Base-by-base conservation (phyloP, 2,329 filamentous ascomycete species). In the Alternaria conjuncta region DNA sequence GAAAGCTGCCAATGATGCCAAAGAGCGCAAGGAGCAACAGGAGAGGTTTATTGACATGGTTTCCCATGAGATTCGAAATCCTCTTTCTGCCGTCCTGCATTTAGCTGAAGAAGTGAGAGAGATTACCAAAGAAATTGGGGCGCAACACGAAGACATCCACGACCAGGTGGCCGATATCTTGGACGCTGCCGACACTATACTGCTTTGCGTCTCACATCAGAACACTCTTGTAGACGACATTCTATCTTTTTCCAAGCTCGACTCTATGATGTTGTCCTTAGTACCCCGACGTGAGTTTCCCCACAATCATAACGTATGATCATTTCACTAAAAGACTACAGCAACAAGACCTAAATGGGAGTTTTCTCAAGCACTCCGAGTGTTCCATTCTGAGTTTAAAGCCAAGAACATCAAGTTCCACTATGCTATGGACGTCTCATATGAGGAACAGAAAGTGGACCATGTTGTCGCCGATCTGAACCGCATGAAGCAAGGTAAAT, bases 41-140 rank as follows among this genome's bases (percentile, higher is more conserved):
- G 82, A 84, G 66, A 68, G 80, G 1, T 84, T 84, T 65, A 83
- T 83, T 25, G 81, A 83, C 61, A 83, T 83, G 81, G 81, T 82
- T 6, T 77, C 72, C 6, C 80, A 82, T 44, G 81, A 84, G 51
- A 79, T 79, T 28, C 71, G 78, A 8, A 80, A 80, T 51, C 78
- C 78, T 0, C 70, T 80, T 3, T 78, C 75, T 43, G 78, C 76
- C 9, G 79, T 84, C 1, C 61, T 84, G 15, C 82, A 83, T 63
- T 75, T 81, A 25, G 79, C 81, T 1, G 82, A 84, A 64, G 80
- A 83, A 58, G 80, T 83, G 9, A 78, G 77, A 32, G 76, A 79
- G 9, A 64, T 78, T 10, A 71, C 74, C 2, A 69, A 70, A 36
- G 71, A 76, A 7, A 66, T 79, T 18, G 68, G 55, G 15, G 45